A percentile compares a stretch with the other conserved stretches of the same genome.
phyloP scores from a whole-genome alignment of 805 yeast species.

The Saccharomycopsis sp. region DNA sequence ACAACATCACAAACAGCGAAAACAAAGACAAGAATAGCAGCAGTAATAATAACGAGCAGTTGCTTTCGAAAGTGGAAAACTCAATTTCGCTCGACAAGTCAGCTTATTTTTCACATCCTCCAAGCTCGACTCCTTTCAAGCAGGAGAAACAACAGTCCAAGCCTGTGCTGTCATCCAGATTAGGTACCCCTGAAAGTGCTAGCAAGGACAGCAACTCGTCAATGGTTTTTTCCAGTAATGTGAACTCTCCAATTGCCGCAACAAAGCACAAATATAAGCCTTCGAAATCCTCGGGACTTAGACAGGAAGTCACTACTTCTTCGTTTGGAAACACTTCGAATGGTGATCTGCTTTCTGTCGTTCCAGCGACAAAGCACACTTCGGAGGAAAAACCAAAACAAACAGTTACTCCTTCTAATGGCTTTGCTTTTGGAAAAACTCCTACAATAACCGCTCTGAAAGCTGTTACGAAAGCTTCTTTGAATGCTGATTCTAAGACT shows the following conservation, averaged over 20 bases:
- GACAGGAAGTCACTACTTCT: constrained; percentile 2
- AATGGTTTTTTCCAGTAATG: background rate
- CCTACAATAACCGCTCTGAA: too few relatives aligned
- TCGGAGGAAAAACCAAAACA: too few relatives aligned
- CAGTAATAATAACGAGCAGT: background rate
- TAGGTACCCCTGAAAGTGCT: background rate
- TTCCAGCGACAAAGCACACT: too few relatives aligned
- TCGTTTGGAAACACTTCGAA: background rate
- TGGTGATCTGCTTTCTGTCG: too few relatives aligned
- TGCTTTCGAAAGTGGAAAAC: constrained; percentile 4
- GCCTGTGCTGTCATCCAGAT: background rate
- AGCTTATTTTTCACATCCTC: constrained; percentile 1
- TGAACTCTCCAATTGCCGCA: background rate
- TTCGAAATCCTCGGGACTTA: constrained; percentile 8
- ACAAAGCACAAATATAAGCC: constrained; percentile 12
- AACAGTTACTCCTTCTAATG: background rate
- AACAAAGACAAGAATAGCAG: background rate
- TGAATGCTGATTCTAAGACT: too few relatives aligned
- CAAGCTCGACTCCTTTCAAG: constrained; percentile 8
- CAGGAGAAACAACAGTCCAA: background rate
- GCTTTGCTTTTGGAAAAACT: too few relatives aligned
- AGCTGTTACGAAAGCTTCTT: too few relatives aligned
- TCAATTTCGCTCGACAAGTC: constrained; percentile 3
- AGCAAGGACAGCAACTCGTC: background rate
- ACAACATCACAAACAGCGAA: background rate